A percentile compares a stretch with the other conserved stretches of the same genome.
Evolutionary conservation across 176 grass and related monocot species (phyloP).

Genomic region (Themeda triandra): DNA sequence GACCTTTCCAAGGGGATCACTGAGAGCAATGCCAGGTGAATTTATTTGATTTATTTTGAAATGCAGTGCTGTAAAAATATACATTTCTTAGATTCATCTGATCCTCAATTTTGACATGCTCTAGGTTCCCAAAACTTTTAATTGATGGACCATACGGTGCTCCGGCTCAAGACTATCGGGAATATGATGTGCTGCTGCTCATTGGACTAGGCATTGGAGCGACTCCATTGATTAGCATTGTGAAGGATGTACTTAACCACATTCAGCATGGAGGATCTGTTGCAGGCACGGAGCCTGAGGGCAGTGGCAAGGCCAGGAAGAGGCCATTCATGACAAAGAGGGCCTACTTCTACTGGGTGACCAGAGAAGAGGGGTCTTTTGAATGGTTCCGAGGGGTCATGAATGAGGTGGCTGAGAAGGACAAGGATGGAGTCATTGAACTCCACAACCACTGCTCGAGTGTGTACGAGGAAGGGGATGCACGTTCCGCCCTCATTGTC

Average conservation of each 20-base stretch:
- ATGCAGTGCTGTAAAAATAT: background rate
- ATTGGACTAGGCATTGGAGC: constrained; percentile 92
- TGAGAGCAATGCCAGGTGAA: constrained; percentile 39
- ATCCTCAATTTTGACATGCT: background rate
- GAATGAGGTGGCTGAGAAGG: constrained; percentile 92
- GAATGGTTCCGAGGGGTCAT: constrained; percentile 97
- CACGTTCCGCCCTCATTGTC: constrained; percentile 83
- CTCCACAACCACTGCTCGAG: constrained; percentile 95
- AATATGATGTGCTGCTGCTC: constrained; percentile 86
- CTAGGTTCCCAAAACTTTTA: constrained; percentile 81
- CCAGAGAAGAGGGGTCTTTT: constrained; percentile 85
- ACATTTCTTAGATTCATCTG: background rate
- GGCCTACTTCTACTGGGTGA: constrained; percentile 98
- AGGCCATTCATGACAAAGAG: constrained; percentile 70
- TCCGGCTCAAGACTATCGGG: constrained; percentile 83
- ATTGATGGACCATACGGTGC: constrained; percentile 92
- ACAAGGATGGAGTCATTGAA: constrained; percentile 77
- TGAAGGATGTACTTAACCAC: constrained; percentile 94
- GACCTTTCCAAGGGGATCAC: constrained; percentile 51
- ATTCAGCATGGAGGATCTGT: constrained; percentile 54
- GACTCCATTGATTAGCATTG: constrained; percentile 93
- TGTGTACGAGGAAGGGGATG: constrained; percentile 90
- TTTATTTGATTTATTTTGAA: background rate
- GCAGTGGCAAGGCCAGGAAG: constrained; percentile 34
- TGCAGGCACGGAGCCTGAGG: constrained; percentile 25